Base-by-base conservation (phyloP, 495 filamentous ascomycete genomes). In the Penicillium coprophilum region DNA sequence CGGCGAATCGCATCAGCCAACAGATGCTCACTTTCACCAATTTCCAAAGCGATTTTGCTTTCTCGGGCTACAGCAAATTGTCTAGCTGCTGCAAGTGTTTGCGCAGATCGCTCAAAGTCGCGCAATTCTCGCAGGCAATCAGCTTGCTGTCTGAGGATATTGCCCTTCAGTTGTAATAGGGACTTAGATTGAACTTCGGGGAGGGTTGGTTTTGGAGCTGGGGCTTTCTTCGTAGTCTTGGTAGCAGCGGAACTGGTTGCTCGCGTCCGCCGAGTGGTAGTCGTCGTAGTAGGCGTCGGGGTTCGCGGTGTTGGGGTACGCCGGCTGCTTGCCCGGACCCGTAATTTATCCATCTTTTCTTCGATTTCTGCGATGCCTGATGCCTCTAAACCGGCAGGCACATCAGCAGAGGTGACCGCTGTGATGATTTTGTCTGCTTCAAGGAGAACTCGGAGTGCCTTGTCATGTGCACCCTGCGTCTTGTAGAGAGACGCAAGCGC, bases 81-180 rank as follows among this genome's bases (percentile, higher is more conserved):
- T 39, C 71, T 61, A 6, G 73, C 73, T 48, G 68, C 65, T 10
- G 59, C 56, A 3, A 79, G 61, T 17, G 73, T 55, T 13, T 46
- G 50, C 0, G 72, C 65, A 3, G 74, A 76, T 40, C 66, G 64
- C 7, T 79, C 74, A 38, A 77, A 75, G 34, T 79, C 70, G 6
- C 66, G 64, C 3, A 73, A 49, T 5, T 71, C 57, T 4, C 73
- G 71, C 20, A 73, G 58, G 24, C 77, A 80, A 39, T 74, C 72
- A 2, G 87, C 87, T 64, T 86, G 88, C 43, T 84, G 82, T 6
- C 83, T 80, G 13, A 91, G 70, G 19, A 94, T 75, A 10, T 82
- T 77, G 21, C 81, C 83, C 55, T 80, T 80, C 20, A 91, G 63
- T 36, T 80, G 80, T 15, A 80, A 61, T 9, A 91, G 64, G 46